These are phyloP conservation scores for Clausena lansium DNA, from an alignment of 345 rosid genomes.

Conservation along the genomic window DNA sequence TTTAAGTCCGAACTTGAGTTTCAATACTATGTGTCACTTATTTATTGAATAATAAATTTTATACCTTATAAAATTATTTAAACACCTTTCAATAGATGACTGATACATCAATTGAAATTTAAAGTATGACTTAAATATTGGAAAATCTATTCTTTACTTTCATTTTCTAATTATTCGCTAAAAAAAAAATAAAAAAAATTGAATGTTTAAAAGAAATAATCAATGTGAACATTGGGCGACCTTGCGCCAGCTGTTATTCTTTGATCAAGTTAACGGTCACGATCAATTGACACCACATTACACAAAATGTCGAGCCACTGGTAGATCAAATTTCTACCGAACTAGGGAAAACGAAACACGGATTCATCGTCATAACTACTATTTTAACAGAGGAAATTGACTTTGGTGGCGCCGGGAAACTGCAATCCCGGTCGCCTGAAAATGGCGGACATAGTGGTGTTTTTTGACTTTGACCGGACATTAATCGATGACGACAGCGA, in stretches of 20 bases:
- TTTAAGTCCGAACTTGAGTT: no score
- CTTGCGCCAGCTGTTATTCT: not conserved
- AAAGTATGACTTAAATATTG: no score
- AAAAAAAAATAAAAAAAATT: no score
- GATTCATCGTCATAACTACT: not conserved
- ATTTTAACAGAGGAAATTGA: not conserved
- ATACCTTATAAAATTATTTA: no score
- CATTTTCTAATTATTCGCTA: not conserved
- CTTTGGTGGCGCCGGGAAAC: constrained; percentile 8
- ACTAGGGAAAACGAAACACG: not conserved
- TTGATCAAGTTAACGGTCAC: not conserved
- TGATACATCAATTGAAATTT: no score
- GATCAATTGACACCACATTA: not conserved
- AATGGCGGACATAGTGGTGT: constrained; percentile 34
- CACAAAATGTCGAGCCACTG: not conserved
- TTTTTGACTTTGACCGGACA: constrained; percentile 88
- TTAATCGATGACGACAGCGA: constrained; percentile 86
- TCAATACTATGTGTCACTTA: no score
- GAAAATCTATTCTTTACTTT: no score
- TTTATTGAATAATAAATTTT: no score
- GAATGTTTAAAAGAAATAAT: no score
- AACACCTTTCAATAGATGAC: no score
- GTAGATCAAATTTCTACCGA: not conserved
- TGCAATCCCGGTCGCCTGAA: constrained; percentile 1
- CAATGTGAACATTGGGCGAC: not conserved